Evolutionary conservation across 805 yeast species (phyloP), one percentile per base, ranked within the genome.

Genomic region (Schwanniomyces sp.): DNA sequence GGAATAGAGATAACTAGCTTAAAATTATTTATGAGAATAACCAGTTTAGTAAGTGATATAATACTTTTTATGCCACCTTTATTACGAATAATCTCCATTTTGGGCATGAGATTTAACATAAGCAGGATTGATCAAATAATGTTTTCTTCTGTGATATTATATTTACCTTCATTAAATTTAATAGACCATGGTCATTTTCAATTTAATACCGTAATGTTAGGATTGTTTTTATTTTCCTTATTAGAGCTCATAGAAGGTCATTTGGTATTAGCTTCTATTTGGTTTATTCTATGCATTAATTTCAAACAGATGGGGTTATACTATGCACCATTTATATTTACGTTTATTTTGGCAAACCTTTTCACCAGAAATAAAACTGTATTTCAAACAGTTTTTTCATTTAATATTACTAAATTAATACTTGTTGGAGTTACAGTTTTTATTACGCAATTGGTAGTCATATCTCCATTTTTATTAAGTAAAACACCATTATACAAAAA

Each of bases 151-250:
- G 82, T 91, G 14, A 82, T 94, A n/a, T 63, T 94, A 29, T 82
- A 85, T 62, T 96, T 89, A 64, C 97, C 99, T 0, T 76, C 88
- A 2, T 72, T 92, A 50, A 77, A 88, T 39, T 74, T 94, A 48
- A 84, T 94, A 41, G 99, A 94, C 63, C 97, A 94, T 66, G 99
- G 99, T 6, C 99, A 94, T 68, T 94, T 94, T 70, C 99, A 95
- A 69, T 92, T 83, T 68, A 95, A 94, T 59, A 81, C 91, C 0
- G 95, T 94, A 24, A 92, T 94, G 98, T 78, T 94, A 30, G 99
- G 99, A 0, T 72, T 92, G 14, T 77, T 92, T 5, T 72, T 90
- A 25, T 70, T 82, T 45, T 77, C 96, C 0, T 69, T 94, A 38
- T 80, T 79, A 45, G 84, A 83, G 51, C 71, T 92, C 32, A 61